These are phyloP conservation scores for Dothiorella sarmentorum DNA, from an alignment of 2,329 filamentous ascomycete species.

Conservation along the genomic window DNA sequence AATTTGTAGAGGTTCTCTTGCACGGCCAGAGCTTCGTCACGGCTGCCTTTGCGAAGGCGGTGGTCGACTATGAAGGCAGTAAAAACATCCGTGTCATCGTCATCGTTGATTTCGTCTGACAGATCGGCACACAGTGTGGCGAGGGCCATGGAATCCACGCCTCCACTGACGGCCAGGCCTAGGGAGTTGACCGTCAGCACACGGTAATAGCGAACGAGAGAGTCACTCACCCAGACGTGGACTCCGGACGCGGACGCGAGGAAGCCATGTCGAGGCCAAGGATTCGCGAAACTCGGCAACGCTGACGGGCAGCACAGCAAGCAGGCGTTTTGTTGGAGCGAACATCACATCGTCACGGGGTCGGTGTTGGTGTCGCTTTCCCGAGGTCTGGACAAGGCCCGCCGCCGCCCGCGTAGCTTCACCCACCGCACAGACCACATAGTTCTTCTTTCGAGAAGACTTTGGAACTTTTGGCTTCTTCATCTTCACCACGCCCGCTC, in stretches of 20 bases:
- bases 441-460: conserved; percentile 9
- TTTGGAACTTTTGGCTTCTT: conserved; percentile 2
- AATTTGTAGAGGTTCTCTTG: conserved; percentile 43
- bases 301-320: conserved; percentile 13
- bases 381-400: conserved; percentile 6
- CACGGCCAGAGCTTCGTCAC: conserved; percentile 53
- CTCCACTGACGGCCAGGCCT: conserved; percentile 80
- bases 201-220: background rate
- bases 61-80: conserved; percentile 62
- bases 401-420: background rate
- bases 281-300: conserved; percentile 15
- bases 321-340: conserved; percentile 12
- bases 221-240: conserved; percentile 16
- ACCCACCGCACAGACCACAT: conserved; percentile 1
- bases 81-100: conserved; percentile 29
- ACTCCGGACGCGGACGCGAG: conserved; percentile 15
- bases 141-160: conserved; percentile 96
- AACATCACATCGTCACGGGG: conserved; percentile 17
- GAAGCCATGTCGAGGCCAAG: conserved; percentile 17
- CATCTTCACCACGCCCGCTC: conserved; percentile 8
- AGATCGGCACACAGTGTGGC: conserved; percentile 43
- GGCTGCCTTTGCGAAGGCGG: conserved; percentile 53
- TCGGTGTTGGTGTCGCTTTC: background rate
- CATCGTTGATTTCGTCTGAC: conserved; percentile 17
- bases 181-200: background rate